These are phyloP conservation scores for Allium sativum DNA, from an alignment of 106 monocot species.

Conservation along the genomic window DNA sequence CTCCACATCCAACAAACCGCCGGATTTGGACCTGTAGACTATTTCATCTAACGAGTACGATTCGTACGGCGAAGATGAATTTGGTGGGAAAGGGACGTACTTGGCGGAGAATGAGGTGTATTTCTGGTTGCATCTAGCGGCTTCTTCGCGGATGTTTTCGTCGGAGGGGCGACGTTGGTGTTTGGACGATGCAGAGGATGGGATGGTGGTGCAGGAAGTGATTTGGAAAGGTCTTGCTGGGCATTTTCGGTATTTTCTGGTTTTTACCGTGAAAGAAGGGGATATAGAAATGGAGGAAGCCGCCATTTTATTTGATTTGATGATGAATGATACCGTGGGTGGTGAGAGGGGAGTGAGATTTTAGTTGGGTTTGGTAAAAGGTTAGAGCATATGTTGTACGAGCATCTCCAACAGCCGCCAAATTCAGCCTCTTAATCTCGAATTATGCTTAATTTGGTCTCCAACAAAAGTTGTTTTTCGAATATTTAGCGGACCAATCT, in stretches of 20 bases:
- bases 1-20: constrained; percentile 75
- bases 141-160: constrained; percentile 88
- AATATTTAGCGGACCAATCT: too few relatives aligned
- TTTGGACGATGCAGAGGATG: constrained; percentile 4
- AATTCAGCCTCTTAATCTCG: too few relatives aligned
- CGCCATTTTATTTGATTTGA: not conserved
- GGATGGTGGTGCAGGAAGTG: constrained; percentile 7
- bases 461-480: too few relatives aligned
- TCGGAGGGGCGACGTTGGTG: constrained; percentile 54
- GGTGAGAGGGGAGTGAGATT: not conserved
- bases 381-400: too few relatives aligned
- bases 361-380: not conserved
- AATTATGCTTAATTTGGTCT: too few relatives aligned
- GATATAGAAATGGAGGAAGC: not conserved
- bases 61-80: constrained; percentile 22
- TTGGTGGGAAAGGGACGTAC: constrained; percentile 47
- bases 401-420: too few relatives aligned
- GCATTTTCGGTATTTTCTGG: not conserved
- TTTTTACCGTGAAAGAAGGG: not conserved
- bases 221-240: not conserved
- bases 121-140: constrained; percentile 33
- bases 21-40: constrained; percentile 78
- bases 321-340: not conserved
- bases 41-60: constrained; percentile 84
- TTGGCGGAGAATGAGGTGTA: constrained; percentile 45